These are phyloP conservation scores for Boletus rubropictus DNA, from an alignment of 768 basidiomycete species.

Conservation along the genomic window DNA sequence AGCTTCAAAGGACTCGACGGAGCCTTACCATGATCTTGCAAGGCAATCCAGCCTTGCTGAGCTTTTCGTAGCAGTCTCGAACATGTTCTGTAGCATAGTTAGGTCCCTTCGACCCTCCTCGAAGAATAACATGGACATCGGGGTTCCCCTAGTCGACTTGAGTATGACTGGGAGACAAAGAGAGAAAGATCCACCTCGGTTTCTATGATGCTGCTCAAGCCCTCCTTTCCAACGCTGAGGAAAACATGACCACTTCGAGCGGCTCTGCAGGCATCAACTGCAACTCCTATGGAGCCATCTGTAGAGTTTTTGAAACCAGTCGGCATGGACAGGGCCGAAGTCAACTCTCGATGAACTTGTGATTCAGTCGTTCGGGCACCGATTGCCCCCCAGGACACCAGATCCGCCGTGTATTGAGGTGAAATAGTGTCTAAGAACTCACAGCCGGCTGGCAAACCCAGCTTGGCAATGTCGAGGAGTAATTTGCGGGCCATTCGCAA, in stretches of 20 bases:
- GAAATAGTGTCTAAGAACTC: slow-evolving; percentile 84
- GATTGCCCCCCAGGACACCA: slow-evolving; percentile 94
- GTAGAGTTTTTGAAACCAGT: slow-evolving; percentile 99
- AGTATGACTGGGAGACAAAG: background rate
- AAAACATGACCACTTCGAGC: slow-evolving; percentile 91
- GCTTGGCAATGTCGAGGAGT: slow-evolving; percentile 80
- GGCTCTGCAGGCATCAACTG: slow-evolving; percentile 92
- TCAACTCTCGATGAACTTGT: slow-evolving; percentile 87
- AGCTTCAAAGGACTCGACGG: background rate
- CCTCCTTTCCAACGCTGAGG: slow-evolving; percentile 95
- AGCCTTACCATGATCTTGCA: slow-evolving; percentile 79
- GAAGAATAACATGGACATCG: slow-evolving; percentile 89
- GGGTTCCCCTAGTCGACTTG: slow-evolving; percentile 63
- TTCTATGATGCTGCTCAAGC: slow-evolving; percentile 90
- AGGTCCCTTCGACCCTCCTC: slow-evolving; percentile 85
- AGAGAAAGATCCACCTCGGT: slow-evolving; percentile 54
- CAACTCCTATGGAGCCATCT: slow-evolving; percentile 86
- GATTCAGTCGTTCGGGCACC: slow-evolving; percentile 91
- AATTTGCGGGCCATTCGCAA: slow-evolving; percentile 82
- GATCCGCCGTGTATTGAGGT: slow-evolving; percentile 90
- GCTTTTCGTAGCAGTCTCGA: slow-evolving; percentile 63
- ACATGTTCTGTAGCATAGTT: slow-evolving; percentile 84
- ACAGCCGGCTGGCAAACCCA: slow-evolving; percentile 93
- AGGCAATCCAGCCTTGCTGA: slow-evolving; percentile 71
- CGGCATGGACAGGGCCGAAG: slow-evolving; percentile 85